phyloP scores from a whole-genome alignment of 2,329 filamentous ascomycete species.

The Penicillium paneum region DNA sequence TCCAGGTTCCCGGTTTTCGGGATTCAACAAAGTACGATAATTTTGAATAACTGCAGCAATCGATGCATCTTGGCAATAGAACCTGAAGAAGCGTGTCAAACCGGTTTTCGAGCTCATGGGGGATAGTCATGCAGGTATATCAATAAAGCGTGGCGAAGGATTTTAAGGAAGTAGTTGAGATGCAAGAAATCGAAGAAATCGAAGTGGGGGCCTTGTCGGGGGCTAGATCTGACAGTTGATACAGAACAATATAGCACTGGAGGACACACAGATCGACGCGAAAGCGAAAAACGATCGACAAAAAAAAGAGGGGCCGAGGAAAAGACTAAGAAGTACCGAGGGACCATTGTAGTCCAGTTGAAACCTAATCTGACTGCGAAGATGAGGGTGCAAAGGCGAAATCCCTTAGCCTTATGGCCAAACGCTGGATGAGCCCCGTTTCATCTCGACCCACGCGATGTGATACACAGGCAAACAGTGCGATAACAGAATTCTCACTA shows the following conservation, averaged over 20 bases:
- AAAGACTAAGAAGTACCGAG: not conserved
- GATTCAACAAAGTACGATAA: not conserved
- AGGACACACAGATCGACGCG: not conserved
- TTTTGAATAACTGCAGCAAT: not conserved
- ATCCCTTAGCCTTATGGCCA: conserved; percentile 1
- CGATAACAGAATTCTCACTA: not conserved
- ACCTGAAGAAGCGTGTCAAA: conserved; percentile 7
- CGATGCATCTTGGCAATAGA: not conserved
- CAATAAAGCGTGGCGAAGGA: conserved; percentile 1
- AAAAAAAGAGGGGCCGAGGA: not conserved
- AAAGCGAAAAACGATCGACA: not conserved
- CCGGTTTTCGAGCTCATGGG: conserved; percentile 5
- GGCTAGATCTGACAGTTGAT: conserved; percentile 10
- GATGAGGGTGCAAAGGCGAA: not conserved
- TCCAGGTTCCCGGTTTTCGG: not conserved
- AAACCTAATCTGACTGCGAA: not conserved
- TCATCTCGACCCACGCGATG: conserved; percentile 1
- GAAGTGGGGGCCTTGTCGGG: not conserved
- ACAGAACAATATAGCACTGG: conserved; percentile 2
- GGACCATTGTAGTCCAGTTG: conserved; percentile 2
- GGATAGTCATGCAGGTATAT: conserved; percentile 4
- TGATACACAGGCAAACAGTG: conserved; percentile 1
- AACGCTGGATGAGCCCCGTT: not conserved
- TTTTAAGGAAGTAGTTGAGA: not conserved
- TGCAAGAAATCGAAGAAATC: not conserved